Conservation (phyloP, 2,329 filamentous ascomycete genomes). For the Venturia carpophila region DNA sequence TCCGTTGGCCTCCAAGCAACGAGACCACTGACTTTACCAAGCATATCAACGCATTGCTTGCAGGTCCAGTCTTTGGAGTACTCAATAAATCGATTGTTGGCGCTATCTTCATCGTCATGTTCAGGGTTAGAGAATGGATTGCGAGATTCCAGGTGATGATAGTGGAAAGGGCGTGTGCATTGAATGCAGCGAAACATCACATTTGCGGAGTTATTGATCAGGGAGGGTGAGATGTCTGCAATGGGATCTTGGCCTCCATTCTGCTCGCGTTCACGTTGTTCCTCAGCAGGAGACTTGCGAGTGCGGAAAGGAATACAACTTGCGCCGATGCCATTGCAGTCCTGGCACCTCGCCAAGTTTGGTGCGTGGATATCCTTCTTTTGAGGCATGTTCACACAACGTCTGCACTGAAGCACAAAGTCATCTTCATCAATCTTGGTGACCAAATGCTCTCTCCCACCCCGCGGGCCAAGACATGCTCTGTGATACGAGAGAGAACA, state of each 20-base stretch:
- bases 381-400: conserved; percentile 62
- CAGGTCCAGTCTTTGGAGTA: conserved; percentile 74
- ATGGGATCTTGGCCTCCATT: conserved; percentile 75
- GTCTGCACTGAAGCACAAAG: conserved; percentile 85
- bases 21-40: conserved; percentile 63
- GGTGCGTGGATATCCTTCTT: conserved; percentile 66
- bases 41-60: conserved; percentile 60
- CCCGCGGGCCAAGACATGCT: conserved; percentile 67
- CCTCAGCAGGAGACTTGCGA: conserved; percentile 66
- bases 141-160: conserved; percentile 64
- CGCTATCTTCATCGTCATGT: conserved; percentile 43
- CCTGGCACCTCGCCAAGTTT: conserved; percentile 61
- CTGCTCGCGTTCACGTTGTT: conserved; percentile 67
- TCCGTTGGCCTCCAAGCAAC: conserved; percentile 79
- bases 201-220: conserved; percentile 67
- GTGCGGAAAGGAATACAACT: conserved; percentile 69
- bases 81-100: conserved; percentile 58
- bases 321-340: conserved; percentile 56
- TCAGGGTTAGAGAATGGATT: conserved; percentile 23
- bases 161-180: conserved; percentile 76
- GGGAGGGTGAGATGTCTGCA: conserved; percentile 50
- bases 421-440: conserved; percentile 71
- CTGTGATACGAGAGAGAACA: conserved; percentile 81
- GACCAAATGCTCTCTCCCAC: conserved; percentile 71
- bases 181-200: conserved; percentile 74